Evolutionary conservation across 2,329 filamentous ascomycete species (phyloP).

Genomic region (Didymella pomorum): DNA sequence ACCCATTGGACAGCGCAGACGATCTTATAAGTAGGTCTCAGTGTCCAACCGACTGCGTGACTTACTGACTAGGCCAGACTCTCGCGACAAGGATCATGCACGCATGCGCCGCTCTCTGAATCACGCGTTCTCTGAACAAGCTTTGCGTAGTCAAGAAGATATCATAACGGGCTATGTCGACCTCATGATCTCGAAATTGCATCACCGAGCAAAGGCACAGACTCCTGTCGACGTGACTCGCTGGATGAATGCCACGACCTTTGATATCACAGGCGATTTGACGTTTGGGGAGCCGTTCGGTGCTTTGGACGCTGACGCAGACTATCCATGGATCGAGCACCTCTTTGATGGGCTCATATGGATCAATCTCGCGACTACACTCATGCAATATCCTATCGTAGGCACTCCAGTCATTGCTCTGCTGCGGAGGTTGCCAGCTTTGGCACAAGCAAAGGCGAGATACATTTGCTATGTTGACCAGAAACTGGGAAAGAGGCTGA

Average conservation of each 20-base stretch:
- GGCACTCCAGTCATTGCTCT: not conserved
- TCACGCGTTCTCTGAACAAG: not conserved
- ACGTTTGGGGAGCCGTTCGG: slow-evolving; percentile 45
- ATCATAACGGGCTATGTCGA: not conserved
- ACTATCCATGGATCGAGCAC: slow-evolving; percentile 44
- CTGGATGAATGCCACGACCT: slow-evolving; percentile 27
- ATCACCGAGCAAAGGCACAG: not conserved
- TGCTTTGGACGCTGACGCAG: slow-evolving; percentile 39
- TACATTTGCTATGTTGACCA: not conserved
- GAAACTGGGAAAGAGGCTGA: not conserved
- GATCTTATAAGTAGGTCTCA: not conserved
- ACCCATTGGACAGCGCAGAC: not conserved
- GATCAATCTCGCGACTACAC: slow-evolving; percentile 24
- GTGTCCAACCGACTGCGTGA: too few relatives aligned
- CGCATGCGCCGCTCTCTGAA: not conserved
- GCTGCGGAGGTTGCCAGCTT: not conserved
- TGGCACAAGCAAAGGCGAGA: not conserved
- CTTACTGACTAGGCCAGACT: not conserved
- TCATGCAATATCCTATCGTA: not conserved
- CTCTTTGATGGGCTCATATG: slow-evolving; percentile 35
- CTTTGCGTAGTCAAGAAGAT: not conserved
- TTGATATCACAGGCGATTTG: slow-evolving; percentile 43
- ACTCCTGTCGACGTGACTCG: slow-evolving; percentile 24
- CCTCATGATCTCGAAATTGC: not conserved
- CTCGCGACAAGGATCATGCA: not conserved